phyloP scores from a whole-genome alignment of 139 green algal genomes.

The Zygnema cylindricum region DNA sequence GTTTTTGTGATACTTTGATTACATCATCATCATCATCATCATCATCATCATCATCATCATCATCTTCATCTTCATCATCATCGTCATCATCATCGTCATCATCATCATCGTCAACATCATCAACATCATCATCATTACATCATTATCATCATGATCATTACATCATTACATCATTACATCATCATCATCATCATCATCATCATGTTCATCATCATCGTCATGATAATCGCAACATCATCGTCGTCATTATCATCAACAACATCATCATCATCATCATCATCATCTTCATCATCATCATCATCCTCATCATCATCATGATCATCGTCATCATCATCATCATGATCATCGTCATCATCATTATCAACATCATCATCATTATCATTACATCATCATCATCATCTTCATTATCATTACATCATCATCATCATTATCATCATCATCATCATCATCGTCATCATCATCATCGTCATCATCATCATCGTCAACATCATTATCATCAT shows the following conservation, averaged over 20 bases:
- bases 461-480: too few relatives aligned
- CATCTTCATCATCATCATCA: constrained; percentile 23
- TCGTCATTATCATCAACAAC: background rate
- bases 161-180: background rate
- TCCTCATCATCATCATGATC: constrained; percentile 18
- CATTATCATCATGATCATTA: constrained; percentile 6
- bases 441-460: constrained; percentile 3
- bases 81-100: too few relatives aligned
- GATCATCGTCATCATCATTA: too few relatives aligned
- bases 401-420: background rate
- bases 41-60: too few relatives aligned
- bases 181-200: background rate
- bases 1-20: too few relatives aligned
- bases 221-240: background rate
- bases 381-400: constrained; percentile 21
- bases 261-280: constrained; percentile 24
- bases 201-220: background rate
- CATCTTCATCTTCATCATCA: too few relatives aligned
- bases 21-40: too few relatives aligned
- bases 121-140: background rate
- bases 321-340: too few relatives aligned
- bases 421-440: constrained; percentile 11
- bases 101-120: too few relatives aligned
- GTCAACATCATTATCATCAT: too few relatives aligned
- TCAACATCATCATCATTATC: constrained; percentile 18